Evolutionary conservation across 768 basidiomycete genomes (phyloP).

Genomic region (Tephrocybe sp.): DNA sequence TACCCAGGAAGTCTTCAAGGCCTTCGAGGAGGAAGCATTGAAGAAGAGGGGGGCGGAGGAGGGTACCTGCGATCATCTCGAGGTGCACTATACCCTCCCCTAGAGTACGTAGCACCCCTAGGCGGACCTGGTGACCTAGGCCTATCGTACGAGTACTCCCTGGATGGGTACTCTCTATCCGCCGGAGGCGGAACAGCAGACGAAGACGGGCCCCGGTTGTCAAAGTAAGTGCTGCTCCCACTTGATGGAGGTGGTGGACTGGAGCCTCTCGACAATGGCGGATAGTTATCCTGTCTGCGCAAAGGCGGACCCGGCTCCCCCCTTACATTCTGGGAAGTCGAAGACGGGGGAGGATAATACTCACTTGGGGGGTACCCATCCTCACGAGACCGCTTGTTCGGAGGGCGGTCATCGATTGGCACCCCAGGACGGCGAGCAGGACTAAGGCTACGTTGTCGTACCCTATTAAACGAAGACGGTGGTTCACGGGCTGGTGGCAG

Average conservation of each 20-base stretch:
- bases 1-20: slow-evolving; percentile 7
- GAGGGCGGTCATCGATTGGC: slow-evolving; percentile 39
- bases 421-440: slow-evolving; percentile 34
- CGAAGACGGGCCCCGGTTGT: slow-evolving; percentile 26
- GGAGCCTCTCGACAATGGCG: slow-evolving; percentile 24
- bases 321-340: slow-evolving; percentile 1
- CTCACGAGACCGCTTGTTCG: slow-evolving; percentile 46
- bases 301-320: slow-evolving; percentile 17
- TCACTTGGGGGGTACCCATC: slow-evolving; percentile 31
- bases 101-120: slow-evolving; percentile 16
- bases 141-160: slow-evolving; percentile 37
- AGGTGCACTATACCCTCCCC: slow-evolving; percentile 22
- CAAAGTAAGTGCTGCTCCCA: slow-evolving; percentile 31
- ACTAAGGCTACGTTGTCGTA: slow-evolving; percentile 48
- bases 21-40: slow-evolving; percentile 19
- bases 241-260: slow-evolving; percentile 27
- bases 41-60: slow-evolving; percentile 25
- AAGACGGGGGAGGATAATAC: slow-evolving; percentile 30
- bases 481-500: slow-evolving; percentile 11
- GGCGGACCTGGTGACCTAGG: slow-evolving; percentile 31
- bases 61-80: slow-evolving; percentile 36
- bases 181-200: slow-evolving; percentile 16
- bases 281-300: slow-evolving; percentile 29
- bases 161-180: slow-evolving; percentile 37
- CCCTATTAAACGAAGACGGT: slow-evolving; percentile 31